phyloP scores from a whole-genome alignment of 2,329 filamentous ascomycete genomes.

The Trichophyton benhamiae region DNA sequence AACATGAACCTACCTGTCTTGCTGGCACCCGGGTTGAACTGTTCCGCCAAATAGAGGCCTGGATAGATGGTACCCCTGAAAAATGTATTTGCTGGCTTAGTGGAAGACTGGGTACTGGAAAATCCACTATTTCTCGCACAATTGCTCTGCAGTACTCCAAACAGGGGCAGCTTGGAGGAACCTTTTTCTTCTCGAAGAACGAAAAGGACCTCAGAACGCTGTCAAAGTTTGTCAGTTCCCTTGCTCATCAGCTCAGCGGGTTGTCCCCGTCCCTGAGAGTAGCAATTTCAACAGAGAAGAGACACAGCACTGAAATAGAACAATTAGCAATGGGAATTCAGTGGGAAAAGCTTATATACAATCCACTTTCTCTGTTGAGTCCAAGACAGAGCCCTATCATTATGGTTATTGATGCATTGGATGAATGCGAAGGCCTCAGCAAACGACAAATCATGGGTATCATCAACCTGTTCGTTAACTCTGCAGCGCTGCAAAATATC shows the following conservation, averaged over 20 bases:
- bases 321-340: background rate
- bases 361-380: background rate
- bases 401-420: constrained; percentile 20
- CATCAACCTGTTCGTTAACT: constrained; percentile 15
- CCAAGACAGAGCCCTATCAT: background rate
- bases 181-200: constrained; percentile 19
- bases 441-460: constrained; percentile 15
- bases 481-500: constrained; percentile 2
- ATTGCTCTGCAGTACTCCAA: background rate
- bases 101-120: constrained; percentile 21
- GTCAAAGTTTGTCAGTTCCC: constrained; percentile 16
- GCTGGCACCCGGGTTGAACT: background rate
- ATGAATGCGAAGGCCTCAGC: constrained; percentile 18
- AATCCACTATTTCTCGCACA: constrained; percentile 17
- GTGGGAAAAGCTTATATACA: background rate
- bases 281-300: background rate
- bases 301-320: background rate
- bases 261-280: constrained; percentile 4
- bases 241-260: constrained; percentile 9
- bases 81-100: constrained; percentile 19
- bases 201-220: constrained; percentile 13
- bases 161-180: background rate
- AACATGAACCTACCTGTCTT: background rate
- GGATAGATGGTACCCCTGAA: background rate
- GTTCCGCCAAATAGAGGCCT: background rate